These are phyloP conservation scores for Trichothecium sympodiale DNA, from an alignment of 2,329 filamentous ascomycete genomes.

Conservation along the genomic window DNA sequence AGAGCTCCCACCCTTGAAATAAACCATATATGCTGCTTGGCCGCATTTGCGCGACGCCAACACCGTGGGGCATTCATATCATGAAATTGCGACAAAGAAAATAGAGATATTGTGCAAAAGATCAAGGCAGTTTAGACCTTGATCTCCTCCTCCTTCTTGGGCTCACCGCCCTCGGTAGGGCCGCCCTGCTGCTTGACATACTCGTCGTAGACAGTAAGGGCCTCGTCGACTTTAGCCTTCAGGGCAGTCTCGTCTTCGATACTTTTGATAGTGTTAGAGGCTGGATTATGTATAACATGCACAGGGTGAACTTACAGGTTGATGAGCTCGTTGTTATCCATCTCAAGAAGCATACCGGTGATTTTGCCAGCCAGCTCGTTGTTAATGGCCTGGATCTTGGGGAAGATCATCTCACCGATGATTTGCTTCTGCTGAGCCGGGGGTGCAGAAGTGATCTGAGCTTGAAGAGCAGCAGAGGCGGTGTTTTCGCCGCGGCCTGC, in stretches of 20 bases:
- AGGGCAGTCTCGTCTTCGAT: conserved; percentile 84
- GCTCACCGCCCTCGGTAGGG: conserved; percentile 25
- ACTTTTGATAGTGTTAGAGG: conserved; percentile 31
- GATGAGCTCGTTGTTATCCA: conserved; percentile 92
- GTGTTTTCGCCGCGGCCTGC: conserved; percentile 29
- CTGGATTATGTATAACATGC: neutral
- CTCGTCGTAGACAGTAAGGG: conserved; percentile 93
- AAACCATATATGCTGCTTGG: too few relatives aligned
- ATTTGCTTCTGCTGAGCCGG: conserved; percentile 94
- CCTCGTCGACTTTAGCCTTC: conserved; percentile 93
- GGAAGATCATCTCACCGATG: conserved; percentile 93
- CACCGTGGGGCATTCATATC: neutral
- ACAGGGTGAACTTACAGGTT: conserved; percentile 65
- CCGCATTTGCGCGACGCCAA: too few relatives aligned
- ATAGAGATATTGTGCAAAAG: conserved; percentile 10
- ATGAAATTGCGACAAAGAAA: conserved; percentile 14
- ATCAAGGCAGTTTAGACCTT: conserved; percentile 23
- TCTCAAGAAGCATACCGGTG: conserved; percentile 98
- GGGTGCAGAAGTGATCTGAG: conserved; percentile 43
- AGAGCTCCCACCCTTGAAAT: too few relatives aligned
- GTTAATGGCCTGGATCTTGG: conserved; percentile 93
- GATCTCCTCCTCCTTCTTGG: conserved; percentile 37
- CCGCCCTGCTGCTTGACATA: conserved; percentile 78
- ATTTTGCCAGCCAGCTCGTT: conserved; percentile 97
- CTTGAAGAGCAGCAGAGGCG: conserved; percentile 31